A percentile compares a stretch with the other conserved stretches of the same genome.
Conservation (phyloP, 208 protist species). For the Trypanosoma platydactyli region DNA sequence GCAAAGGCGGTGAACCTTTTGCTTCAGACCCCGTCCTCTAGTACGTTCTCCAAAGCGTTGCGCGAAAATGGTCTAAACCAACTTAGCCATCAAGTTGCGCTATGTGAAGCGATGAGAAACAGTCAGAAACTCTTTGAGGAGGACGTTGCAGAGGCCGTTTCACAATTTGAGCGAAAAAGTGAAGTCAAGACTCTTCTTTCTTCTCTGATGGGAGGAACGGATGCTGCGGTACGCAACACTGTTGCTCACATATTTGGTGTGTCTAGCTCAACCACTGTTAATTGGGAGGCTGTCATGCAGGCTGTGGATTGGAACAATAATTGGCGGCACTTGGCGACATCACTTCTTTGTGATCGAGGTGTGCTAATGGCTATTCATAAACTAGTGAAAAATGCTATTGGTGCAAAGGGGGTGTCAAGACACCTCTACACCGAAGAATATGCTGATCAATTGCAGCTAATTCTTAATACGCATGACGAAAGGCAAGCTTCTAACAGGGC, state of each 20-base stretch:
- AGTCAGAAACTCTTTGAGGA: slow-evolving; percentile 39
- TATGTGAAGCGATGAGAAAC: slow-evolving; percentile 68
- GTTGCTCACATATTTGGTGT: slow-evolving; percentile 50
- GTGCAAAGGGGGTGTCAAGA: slow-evolving; percentile 40
- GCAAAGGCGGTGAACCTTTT: slow-evolving; percentile 26
- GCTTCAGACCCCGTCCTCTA: slow-evolving; percentile 29
- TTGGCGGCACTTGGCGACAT: slow-evolving; percentile 44
- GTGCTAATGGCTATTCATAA: slow-evolving; percentile 42
- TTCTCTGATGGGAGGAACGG: slow-evolving; percentile 46
- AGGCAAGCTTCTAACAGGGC: slow-evolving; percentile 22
- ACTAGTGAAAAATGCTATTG: slow-evolving; percentile 61
- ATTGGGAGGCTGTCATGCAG: slow-evolving; percentile 65
- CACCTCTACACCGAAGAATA: slow-evolving; percentile 56
- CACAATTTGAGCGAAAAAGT: slow-evolving; percentile 54
- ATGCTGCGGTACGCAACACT: slow-evolving; percentile 40
- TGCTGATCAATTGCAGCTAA: slow-evolving; percentile 43
- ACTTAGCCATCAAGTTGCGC: slow-evolving; percentile 55
- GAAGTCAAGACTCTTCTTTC: slow-evolving; percentile 78
- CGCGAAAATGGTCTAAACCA: slow-evolving; percentile 36
- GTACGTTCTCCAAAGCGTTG: slow-evolving; percentile 41
- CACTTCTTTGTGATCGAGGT: slow-evolving; percentile 46
- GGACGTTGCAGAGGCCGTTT: slow-evolving; percentile 43
- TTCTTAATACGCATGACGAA: slow-evolving; percentile 42
- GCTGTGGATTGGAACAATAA: slow-evolving; percentile 66
- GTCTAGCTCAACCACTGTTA: slow-evolving; percentile 16